Evolutionary conservation across 2,329 filamentous ascomycete genomes (phyloP).

Genomic region (Raffaelea albimanens): DNA sequence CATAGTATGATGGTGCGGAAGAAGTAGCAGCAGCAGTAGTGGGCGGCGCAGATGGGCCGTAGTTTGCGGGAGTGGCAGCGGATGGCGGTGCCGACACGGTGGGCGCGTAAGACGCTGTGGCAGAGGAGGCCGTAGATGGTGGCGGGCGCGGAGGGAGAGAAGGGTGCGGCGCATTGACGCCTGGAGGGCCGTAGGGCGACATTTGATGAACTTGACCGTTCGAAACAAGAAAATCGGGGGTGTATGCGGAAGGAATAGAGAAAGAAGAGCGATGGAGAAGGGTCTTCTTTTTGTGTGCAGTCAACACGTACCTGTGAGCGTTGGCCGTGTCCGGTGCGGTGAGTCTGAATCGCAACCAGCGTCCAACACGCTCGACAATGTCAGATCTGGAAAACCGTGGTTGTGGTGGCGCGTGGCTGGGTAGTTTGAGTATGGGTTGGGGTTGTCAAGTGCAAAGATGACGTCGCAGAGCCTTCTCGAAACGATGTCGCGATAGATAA

Average conservation of each 20-base stretch:
- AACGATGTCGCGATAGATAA: not conserved
- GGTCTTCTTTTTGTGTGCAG: not conserved
- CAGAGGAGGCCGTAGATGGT: slow-evolving; percentile 1
- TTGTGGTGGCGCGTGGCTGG: too few relatives aligned
- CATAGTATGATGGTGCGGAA: slow-evolving; percentile 1
- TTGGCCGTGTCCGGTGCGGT: not conserved
- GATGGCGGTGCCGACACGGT: slow-evolving; percentile 8
- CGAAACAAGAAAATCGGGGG: not conserved
- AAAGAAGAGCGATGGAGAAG: not conserved
- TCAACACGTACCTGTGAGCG: slow-evolving; percentile 11
- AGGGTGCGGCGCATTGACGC: slow-evolving; percentile 14
- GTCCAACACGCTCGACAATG: not conserved
- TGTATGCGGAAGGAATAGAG: too few relatives aligned
- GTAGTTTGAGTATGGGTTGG: too few relatives aligned
- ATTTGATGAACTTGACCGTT: slow-evolving; percentile 13
- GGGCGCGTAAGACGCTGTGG: slow-evolving; percentile 9
- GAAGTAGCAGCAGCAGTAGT: slow-evolving; percentile 1
- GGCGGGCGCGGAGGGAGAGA: slow-evolving; percentile 16
- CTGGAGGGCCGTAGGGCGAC: slow-evolving; percentile 16
- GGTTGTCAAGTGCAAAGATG: too few relatives aligned
- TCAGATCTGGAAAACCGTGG: too few relatives aligned
- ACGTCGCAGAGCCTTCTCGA: too few relatives aligned
- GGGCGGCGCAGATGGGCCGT: slow-evolving; percentile 5
- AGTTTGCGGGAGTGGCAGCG: slow-evolving; percentile 1
- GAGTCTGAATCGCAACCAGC: not conserved